Conservation (phyloP, 148 eudicot species). For the Dianthus caryophyllus region DNA sequence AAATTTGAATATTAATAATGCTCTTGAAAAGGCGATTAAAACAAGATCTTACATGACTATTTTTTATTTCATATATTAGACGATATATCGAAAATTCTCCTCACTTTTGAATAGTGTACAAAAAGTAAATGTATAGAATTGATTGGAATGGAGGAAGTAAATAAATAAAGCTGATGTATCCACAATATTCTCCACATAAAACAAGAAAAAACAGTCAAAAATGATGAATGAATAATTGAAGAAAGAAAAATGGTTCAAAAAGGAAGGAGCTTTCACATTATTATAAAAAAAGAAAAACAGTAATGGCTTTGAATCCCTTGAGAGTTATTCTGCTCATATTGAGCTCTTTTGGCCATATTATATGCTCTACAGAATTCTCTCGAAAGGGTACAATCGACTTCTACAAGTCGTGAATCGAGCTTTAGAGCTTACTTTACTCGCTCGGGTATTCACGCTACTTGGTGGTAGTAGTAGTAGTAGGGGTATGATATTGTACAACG, state of each 20-base stretch:
- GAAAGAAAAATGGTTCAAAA: slow-evolving; percentile 8
- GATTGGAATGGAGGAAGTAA: too few species aligned
- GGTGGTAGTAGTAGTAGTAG: too few species aligned
- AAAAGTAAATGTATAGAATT: too few species aligned
- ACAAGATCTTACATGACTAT: too few species aligned
- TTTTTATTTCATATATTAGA: too few species aligned
- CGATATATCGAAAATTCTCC: too few species aligned
- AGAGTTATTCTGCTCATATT: neutral
- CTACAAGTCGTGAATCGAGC: slow-evolving; percentile 20
- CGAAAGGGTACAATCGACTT: slow-evolving; percentile 13
- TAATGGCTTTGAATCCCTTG: slow-evolving; percentile 10
- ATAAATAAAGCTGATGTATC: neutral
- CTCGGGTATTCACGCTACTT: slow-evolving; percentile 10
- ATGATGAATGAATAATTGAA: neutral
- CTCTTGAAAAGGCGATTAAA: too few species aligned
- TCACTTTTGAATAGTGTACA: too few species aligned
- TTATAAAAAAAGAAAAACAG: neutral
- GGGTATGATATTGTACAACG: slow-evolving; percentile 25
- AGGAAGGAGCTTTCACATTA: slow-evolving; percentile 14
- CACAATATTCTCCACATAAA: neutral
- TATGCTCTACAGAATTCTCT: neutral
- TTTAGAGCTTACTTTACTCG: slow-evolving; percentile 16
- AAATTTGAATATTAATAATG: too few species aligned
- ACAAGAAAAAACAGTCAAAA: too few species aligned
- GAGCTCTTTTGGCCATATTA: neutral